phyloP scores from a whole-genome alignment of 768 basidiomycete genomes.

The Asterophora lycoperdoides region DNA sequence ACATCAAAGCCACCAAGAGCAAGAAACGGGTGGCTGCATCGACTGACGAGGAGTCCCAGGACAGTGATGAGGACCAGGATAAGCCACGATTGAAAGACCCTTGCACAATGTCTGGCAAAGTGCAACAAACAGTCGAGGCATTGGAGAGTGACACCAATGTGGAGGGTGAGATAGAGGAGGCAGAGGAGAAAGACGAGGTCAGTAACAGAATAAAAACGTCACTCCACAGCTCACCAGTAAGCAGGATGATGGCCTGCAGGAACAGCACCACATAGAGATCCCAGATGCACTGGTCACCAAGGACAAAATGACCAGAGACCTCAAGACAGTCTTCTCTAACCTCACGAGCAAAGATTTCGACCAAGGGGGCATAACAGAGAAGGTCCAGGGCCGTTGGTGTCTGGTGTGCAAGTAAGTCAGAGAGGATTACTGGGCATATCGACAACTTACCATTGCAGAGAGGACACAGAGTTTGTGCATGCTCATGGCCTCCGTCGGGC shows the following conservation, averaged over 20 bases:
- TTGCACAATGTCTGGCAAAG: too few relatives aligned
- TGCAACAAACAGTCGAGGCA: too few relatives aligned
- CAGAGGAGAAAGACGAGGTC: slow-evolving; percentile 11
- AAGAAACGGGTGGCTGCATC: too few relatives aligned
- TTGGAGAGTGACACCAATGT: too few relatives aligned
- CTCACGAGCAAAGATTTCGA: slow-evolving; percentile 12
- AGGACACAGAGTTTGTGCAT: background rate
- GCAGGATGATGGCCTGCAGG: background rate
- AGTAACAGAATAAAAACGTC: slow-evolving; percentile 10
- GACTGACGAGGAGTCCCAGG: too few relatives aligned
- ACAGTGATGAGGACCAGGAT: too few relatives aligned
- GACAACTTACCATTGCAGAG: background rate
- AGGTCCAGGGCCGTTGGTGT: background rate
- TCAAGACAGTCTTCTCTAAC: background rate
- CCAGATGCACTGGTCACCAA: background rate
- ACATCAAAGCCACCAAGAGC: too few relatives aligned
- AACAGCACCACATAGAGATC: background rate
- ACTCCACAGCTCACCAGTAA: slow-evolving; percentile 12
- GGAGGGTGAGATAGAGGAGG: too few relatives aligned
- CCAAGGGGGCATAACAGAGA: background rate
- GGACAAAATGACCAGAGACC: background rate
- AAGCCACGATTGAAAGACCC: too few relatives aligned
- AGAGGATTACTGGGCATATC: background rate
- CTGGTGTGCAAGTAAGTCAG: background rate
- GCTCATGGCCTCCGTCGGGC: background rate